These are phyloP conservation scores for Fusarium clavum DNA, from an alignment of 2,329 filamentous ascomycete species.

Conservation along the genomic window DNA sequence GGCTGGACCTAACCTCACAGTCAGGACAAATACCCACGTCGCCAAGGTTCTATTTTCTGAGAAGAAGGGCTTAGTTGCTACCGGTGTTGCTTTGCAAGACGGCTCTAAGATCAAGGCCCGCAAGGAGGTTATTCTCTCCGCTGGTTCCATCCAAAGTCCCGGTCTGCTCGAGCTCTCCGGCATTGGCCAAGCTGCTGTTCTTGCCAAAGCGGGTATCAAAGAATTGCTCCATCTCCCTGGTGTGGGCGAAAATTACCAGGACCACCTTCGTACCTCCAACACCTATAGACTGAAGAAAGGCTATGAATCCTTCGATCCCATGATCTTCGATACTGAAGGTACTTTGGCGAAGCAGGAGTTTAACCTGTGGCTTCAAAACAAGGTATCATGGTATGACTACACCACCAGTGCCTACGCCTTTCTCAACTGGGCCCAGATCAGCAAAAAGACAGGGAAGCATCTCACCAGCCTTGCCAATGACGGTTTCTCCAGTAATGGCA, in stretches of 20 bases:
- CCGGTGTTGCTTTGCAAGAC: not conserved
- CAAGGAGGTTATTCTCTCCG: slow-evolving; percentile 9
- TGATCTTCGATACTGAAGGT: not conserved
- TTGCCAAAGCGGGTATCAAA: not conserved
- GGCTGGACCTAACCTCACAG: slow-evolving; percentile 53
- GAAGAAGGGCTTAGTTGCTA: not conserved
- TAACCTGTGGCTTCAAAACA: slow-evolving; percentile 3
- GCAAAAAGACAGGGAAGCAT: not conserved
- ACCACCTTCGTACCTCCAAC: slow-evolving; percentile 7
- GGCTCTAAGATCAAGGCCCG: not conserved
- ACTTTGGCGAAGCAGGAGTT: not conserved
- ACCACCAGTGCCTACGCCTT: slow-evolving; percentile 9
- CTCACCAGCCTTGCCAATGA: not conserved
- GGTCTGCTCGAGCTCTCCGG: not conserved
- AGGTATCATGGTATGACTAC: slow-evolving; percentile 9
- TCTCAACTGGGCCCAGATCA: slow-evolving; percentile 6
- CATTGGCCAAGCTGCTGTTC: not conserved
- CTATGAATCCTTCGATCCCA: slow-evolving; percentile 2
- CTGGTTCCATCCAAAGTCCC: slow-evolving; percentile 8
- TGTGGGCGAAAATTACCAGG: slow-evolving; percentile 7
- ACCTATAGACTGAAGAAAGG: not conserved
- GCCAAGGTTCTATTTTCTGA: not conserved
- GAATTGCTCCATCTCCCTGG: not conserved
- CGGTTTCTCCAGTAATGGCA: not conserved
- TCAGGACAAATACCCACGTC: slow-evolving; percentile 3